Conservation (phyloP, 2,329 filamentous ascomycete genomes). For the Orbilia brochopaga region DNA sequence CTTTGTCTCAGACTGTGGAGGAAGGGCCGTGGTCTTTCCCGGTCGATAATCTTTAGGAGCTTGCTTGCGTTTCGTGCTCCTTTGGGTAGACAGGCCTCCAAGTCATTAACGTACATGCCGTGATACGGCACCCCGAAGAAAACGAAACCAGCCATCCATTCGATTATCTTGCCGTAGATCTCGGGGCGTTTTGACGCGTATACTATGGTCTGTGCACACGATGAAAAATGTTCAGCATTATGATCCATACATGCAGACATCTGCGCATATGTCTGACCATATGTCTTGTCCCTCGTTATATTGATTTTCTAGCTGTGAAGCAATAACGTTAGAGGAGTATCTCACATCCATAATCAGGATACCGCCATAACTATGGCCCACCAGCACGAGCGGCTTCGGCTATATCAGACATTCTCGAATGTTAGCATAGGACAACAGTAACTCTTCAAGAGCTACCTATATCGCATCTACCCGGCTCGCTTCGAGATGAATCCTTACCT, state of each 20-base stretch:
- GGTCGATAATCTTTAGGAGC: too few species aligned
- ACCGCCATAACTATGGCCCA: conserved; percentile 15
- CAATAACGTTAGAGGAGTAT: not conserved
- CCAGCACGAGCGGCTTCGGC: not conserved
- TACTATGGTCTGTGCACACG: not conserved
- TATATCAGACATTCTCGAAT: not conserved
- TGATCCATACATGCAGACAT: too few species aligned
- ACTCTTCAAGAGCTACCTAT: too few species aligned
- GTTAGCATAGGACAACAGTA: too few species aligned
- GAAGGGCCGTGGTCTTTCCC: too few species aligned
- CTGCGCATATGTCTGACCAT: too few species aligned
- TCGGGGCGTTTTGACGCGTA: not conserved
- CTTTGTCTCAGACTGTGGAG: too few species aligned
- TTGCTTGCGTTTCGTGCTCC: not conserved
- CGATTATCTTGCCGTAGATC: not conserved
- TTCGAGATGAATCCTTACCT: too few species aligned
- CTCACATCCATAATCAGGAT: conserved; percentile 8
- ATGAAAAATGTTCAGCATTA: not conserved
- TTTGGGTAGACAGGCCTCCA: not conserved
- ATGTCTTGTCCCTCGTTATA: too few species aligned
- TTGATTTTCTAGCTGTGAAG: too few species aligned
- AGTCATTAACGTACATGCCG: conserved; percentile 2
- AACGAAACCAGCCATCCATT: not conserved
- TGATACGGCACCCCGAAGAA: conserved; percentile 2
- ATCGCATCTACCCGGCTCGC: too few species aligned